Conservation (phyloP, 1,284 basidiomycete genomes). For the Xerocomus nothofagi region DNA sequence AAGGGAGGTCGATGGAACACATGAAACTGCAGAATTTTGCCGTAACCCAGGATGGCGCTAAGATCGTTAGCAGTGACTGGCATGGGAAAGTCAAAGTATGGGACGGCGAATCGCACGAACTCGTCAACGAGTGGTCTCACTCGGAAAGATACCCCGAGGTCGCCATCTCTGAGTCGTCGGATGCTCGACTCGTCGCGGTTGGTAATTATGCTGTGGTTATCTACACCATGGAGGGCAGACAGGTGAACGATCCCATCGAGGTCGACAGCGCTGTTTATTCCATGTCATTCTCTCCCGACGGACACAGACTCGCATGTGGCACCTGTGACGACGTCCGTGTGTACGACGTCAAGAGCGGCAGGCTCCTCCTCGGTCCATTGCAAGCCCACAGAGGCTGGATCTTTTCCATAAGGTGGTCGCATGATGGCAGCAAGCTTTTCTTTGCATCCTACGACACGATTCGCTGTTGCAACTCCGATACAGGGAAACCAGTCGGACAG, state of each 20-base stretch:
- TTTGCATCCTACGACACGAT: background rate
- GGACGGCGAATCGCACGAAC: too few relatives aligned
- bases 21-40: fast-evolving
- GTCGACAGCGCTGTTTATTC: too few relatives aligned
- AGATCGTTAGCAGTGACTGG: too few relatives aligned
- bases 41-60: too few relatives aligned
- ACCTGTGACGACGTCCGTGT: background rate
- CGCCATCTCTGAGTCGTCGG: background rate
- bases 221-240: background rate
- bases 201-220: fast-evolving
- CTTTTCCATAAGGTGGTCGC: conserved; percentile 10
- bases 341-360: background rate
- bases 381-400: background rate
- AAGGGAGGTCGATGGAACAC: background rate
- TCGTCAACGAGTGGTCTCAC: too few relatives aligned
- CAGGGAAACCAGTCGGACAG: background rate
- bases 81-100: too few relatives aligned
- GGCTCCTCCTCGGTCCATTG: background rate
- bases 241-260: background rate
- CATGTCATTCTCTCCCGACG: conserved; percentile 11
- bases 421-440: conserved; percentile 8
- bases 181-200: conserved; percentile 1
- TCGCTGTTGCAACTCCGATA: conserved; percentile 1
- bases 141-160: too few relatives aligned
- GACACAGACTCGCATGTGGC: conserved; percentile 6